Conservation (phyloP, 331 rosid species). For the Prunus yedoensis region DNA sequence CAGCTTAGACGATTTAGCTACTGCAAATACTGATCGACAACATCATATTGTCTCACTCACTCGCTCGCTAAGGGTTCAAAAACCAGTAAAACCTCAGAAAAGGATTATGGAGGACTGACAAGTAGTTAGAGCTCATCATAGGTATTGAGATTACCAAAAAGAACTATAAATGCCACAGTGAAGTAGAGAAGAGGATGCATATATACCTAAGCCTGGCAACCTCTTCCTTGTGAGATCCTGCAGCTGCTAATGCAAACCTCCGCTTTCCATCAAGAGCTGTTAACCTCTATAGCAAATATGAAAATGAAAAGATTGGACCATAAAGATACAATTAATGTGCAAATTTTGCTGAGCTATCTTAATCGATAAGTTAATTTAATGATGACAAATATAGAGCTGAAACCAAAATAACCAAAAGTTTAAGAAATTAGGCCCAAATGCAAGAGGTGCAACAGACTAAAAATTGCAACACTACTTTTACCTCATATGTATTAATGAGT, state of each 20-base stretch:
- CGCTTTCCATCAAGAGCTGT: conserved; percentile 96
- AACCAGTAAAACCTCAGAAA: neutral
- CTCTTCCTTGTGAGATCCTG: conserved; percentile 93
- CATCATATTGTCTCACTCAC: conserved; percentile 11
- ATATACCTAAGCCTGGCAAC: conserved; percentile 85
- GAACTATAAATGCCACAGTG: conserved; percentile 13
- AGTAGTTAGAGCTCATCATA: neutral
- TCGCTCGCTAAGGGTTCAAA: neutral
- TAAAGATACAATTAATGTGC: neutral
- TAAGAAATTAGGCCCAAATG: neutral
- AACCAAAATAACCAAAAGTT: neutral
- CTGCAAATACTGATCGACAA: neutral
- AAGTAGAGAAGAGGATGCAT: conserved; percentile 14
- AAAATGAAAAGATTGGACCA: conserved; percentile 1
- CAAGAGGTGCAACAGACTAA: neutral
- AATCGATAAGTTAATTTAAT: neutral
- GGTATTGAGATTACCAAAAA: neutral
- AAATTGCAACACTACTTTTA: conserved; percentile 28
- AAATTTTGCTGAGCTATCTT: neutral
- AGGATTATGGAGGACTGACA: neutral
- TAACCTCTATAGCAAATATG: conserved; percentile 59
- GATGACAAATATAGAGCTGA: neutral
- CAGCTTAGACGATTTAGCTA: neutral
- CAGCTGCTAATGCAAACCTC: conserved; percentile 98
- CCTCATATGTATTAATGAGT: conserved; percentile 88